phyloP scores from a whole-genome alignment of 2,329 filamentous ascomycete genomes.

The Scedosporium dehoogii region DNA sequence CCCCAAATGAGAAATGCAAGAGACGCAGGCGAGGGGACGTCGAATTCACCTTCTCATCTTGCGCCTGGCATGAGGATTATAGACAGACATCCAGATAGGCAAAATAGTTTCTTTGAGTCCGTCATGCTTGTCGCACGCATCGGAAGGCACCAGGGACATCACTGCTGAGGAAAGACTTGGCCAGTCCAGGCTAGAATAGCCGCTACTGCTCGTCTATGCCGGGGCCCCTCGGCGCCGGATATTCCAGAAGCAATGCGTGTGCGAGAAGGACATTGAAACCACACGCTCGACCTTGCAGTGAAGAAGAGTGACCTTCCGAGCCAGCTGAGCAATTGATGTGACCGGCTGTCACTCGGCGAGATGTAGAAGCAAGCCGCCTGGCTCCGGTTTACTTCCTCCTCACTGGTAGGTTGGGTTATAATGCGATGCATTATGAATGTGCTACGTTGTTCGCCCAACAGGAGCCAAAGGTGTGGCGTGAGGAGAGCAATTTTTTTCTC shows the following conservation, averaged over 20 bases:
- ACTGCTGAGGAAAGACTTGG: not conserved
- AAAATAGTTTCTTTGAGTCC: not conserved
- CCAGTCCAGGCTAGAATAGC: not conserved
- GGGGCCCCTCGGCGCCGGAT: not conserved
- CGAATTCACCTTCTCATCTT: not conserved
- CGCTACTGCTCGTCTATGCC: not conserved
- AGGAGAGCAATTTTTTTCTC: not conserved
- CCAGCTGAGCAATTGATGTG: not conserved
- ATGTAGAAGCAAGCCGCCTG: not conserved
- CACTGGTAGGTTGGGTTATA: not conserved
- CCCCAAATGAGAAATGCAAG: not conserved
- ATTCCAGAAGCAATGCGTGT: not conserved
- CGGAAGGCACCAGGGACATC: too few relatives aligned
- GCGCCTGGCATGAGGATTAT: constrained; percentile 1
- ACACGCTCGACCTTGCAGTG: not conserved
- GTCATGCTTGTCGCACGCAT: too few relatives aligned
- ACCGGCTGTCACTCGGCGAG: not conserved
- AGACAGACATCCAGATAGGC: constrained; percentile 1
- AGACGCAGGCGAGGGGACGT: not conserved
- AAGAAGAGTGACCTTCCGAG: not conserved
- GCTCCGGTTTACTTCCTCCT: not conserved
- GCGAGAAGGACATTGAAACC: not conserved
- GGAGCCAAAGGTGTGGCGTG: too few relatives aligned
- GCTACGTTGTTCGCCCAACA: too few relatives aligned
- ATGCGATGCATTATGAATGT: not conserved